Base-by-base conservation (phyloP, 2,329 filamentous ascomycete genomes). In the Chalara sp. region DNA sequence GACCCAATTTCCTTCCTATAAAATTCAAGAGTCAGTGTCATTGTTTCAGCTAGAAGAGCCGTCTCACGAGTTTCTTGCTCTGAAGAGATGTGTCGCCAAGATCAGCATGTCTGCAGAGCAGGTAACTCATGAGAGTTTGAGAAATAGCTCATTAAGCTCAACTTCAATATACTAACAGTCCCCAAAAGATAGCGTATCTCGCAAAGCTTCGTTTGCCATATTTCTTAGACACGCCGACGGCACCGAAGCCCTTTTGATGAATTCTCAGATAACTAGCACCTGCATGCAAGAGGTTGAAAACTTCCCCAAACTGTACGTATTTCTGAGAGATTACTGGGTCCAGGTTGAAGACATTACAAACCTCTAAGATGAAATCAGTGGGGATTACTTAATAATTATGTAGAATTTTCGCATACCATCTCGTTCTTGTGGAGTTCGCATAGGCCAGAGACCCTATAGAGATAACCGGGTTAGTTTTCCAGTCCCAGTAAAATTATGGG, bases 181-280 rank as follows among this genome's bases (percentile, higher is more conserved):
- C 56, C 82, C 82, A 86, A 67, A 86, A 84, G 53, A 86, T 85
- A 2, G 82, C 81, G 61, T 85, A 86, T 42, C 82, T 73, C 43
- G 81, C 80, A 61, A 79, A 82, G 2, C 80, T 81, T 10, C 82
- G 78, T 61, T 83, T 81, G 8, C 82, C 81, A 56, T 86, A 86
- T 63, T 86, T 85, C 58, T 79, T 81, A 1, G 79, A 83, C 1
- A 86, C 82, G 57, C 82, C 82, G 33, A 85, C 81, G 12, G 81
- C 81, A 47, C 83, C 82, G 50, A 83, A 84, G 2, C 83, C 83
- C 58, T 81, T 78, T 58, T 86, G 82, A 57, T 85, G 81, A n/a
- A 85, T 70, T 51, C 83, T 77, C 6, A 86, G 72, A 56, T 85
- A 83, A 56, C 79, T 83, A 11, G 81, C 80, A 50, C 78, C 81